Conservation (phyloP, 192 early-diverging fungal genomes). For the Gaertneriomyces sp. region DNA sequence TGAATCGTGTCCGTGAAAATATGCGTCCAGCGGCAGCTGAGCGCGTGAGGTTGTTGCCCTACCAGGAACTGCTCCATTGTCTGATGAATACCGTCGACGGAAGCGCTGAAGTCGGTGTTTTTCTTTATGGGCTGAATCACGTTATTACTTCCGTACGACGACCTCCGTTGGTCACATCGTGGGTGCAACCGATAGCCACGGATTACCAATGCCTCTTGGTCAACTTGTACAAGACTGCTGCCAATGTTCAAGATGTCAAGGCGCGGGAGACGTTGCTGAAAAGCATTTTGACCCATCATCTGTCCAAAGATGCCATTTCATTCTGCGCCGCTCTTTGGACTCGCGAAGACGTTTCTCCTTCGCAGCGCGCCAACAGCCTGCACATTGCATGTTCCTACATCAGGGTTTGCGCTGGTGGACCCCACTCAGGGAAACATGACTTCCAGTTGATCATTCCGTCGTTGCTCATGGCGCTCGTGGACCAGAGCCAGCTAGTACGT, state of each 20-base stretch:
- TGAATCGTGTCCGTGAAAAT: neutral
- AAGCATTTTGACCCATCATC: slow-evolving; percentile 22
- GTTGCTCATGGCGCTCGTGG: slow-evolving; percentile 63
- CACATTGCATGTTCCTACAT: slow-evolving; percentile 3
- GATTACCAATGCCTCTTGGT: slow-evolving; percentile 2
- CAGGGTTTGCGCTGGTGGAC: neutral
- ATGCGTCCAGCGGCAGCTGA: neutral
- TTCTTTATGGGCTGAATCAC: slow-evolving; percentile 1
- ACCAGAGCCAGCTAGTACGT: slow-evolving; percentile 57
- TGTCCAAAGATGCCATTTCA: slow-evolving; percentile 13
- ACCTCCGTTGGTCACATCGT: neutral
- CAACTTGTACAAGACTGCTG: neutral
- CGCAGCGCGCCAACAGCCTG: slow-evolving; percentile 3
- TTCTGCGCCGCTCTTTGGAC: slow-evolving; percentile 24
- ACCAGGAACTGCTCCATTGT: neutral
- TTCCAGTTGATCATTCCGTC: slow-evolving; percentile 58
- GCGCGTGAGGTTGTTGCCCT: too few species aligned
- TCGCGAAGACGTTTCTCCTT: neutral
- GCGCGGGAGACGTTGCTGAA: slow-evolving; percentile 31
- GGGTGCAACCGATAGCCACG: neutral
- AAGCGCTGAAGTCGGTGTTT: neutral
- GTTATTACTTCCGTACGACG: neutral
- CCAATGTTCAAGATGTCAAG: neutral
- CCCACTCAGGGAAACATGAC: slow-evolving; percentile 23
- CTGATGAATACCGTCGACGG: neutral